phyloP scores from a whole-genome alignment of 2,329 filamentous ascomycete species.

The Scedosporium aurantiacum region DNA sequence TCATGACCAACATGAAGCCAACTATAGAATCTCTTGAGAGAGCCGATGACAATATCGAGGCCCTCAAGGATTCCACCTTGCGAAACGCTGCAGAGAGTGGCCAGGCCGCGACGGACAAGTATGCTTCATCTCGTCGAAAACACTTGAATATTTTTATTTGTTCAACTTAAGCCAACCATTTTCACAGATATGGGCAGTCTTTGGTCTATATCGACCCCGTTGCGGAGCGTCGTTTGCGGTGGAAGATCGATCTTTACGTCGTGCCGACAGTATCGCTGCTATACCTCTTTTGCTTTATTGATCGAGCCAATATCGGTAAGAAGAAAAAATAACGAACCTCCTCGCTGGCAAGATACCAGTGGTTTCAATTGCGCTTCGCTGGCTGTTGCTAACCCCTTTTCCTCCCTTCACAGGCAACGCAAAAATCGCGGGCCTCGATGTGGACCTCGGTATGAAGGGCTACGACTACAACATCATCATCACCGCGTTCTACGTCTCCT shows the following conservation, averaged over 20 bases:
- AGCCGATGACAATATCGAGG: too few species aligned
- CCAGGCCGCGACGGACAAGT: too few species aligned
- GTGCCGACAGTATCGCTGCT: slow-evolving; percentile 55
- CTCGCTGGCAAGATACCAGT: background rate
- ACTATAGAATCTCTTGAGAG: too few species aligned
- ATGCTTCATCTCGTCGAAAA: too few species aligned
- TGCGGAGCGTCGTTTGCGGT: slow-evolving; percentile 45
- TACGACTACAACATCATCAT: slow-evolving; percentile 62
- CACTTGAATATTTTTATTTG: too few species aligned
- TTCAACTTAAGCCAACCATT: too few species aligned
- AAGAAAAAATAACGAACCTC: background rate
- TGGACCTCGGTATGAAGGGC: slow-evolving; percentile 44
- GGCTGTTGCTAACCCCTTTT: background rate
- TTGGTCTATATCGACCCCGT: slow-evolving; percentile 31
- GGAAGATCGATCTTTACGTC: slow-evolving; percentile 55
- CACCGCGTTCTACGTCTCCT: slow-evolving; percentile 60
- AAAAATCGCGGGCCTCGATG: slow-evolving; percentile 51
- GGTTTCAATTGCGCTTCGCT: background rate
- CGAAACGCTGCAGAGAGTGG: too few species aligned
- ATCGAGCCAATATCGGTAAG: slow-evolving; percentile 61
- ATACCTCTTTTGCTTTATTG: slow-evolving; percentile 65
- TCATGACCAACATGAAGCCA: too few species aligned
- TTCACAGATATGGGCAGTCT: too few species aligned
- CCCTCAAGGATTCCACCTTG: too few species aligned
- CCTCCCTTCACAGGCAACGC: slow-evolving; percentile 44